These are phyloP conservation scores for Yamadazyma trypodendri DNA, from an alignment of 1,139 yeast species.

Conservation along the genomic window DNA sequence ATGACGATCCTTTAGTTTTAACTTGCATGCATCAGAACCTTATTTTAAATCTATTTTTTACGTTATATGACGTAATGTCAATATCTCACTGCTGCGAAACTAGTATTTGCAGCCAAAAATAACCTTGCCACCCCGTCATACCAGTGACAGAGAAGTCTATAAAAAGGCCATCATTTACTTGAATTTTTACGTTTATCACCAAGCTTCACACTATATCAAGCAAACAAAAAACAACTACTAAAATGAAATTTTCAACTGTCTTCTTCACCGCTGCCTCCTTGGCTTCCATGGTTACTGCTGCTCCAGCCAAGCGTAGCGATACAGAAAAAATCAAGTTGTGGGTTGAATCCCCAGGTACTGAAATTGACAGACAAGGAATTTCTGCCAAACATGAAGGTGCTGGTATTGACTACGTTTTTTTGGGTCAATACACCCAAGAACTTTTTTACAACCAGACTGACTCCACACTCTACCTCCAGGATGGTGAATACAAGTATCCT, in stretches of 20 bases:
- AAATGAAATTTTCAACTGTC: constrained; percentile 20
- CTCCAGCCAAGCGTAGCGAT: constrained; percentile 11
- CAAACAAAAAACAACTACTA: constrained; percentile 4
- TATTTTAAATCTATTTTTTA: neutral
- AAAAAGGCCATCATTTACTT: too few species aligned
- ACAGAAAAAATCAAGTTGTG: constrained; percentile 1
- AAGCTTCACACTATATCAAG: constrained; percentile 1
- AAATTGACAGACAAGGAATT: constrained; percentile 28
- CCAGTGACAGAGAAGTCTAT: neutral
- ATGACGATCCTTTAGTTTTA: too few species aligned
- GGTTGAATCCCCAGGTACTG: constrained; percentile 9
- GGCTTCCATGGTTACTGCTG: constrained; percentile 19
- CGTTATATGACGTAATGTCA: neutral
- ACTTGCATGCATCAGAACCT: neutral
- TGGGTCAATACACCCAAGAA: constrained; percentile 21
- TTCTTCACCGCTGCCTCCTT: constrained; percentile 17
- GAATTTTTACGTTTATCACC: neutral
- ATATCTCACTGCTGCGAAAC: too few species aligned
- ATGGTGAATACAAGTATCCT: constrained; percentile 3
- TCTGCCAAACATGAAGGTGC: constrained; percentile 53
- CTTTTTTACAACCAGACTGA: constrained; percentile 8
- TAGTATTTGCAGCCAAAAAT: constrained; percentile 1
- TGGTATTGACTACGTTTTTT: constrained; percentile 47
- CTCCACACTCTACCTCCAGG: constrained; percentile 3
- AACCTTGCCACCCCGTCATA: neutral